phyloP scores from a whole-genome alignment of 2,329 filamentous ascomycete species.

The Trichophyton schoenleinii region DNA sequence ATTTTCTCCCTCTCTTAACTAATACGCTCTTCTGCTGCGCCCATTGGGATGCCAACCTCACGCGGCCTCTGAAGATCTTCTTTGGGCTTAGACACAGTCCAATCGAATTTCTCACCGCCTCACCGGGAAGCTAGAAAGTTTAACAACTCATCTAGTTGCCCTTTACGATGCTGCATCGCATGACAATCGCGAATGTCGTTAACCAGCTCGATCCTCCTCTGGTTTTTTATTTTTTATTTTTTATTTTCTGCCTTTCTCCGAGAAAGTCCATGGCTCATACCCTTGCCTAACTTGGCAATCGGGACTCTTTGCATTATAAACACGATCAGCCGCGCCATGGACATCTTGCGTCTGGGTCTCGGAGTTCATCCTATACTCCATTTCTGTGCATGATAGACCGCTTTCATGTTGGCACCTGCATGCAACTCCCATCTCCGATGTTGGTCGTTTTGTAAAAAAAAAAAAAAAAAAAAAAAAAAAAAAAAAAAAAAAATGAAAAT shows the following conservation, averaged over 20 bases:
- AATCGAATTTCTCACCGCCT: slow-evolving; percentile 6
- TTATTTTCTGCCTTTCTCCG: neutral
- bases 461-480: neutral
- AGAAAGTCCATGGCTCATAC: neutral
- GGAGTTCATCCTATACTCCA: neutral
- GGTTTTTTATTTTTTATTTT: neutral
- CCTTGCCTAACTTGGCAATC: neutral
- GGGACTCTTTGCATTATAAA: neutral
- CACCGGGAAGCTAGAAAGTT: neutral
- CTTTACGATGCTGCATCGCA: slow-evolving; percentile 2
- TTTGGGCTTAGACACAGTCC: neutral
- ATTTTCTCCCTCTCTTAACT: neutral
- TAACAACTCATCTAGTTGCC: slow-evolving; percentile 3
- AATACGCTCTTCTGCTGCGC: neutral
- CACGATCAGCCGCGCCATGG: neutral
- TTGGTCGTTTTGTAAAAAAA: neutral
- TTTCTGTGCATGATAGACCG: neutral
- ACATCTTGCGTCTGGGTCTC: neutral
- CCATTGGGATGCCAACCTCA: neutral
- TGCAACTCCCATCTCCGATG: neutral
- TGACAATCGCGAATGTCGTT: slow-evolving; percentile 1
- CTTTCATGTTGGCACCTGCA: neutral
- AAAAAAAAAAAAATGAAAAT: neutral
- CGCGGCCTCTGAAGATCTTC: neutral
- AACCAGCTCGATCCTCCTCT: neutral